These are phyloP conservation scores for Lolium multiflorum DNA, from an alignment of 176 grass and related monocot genomes.

Conservation along the genomic window DNA sequence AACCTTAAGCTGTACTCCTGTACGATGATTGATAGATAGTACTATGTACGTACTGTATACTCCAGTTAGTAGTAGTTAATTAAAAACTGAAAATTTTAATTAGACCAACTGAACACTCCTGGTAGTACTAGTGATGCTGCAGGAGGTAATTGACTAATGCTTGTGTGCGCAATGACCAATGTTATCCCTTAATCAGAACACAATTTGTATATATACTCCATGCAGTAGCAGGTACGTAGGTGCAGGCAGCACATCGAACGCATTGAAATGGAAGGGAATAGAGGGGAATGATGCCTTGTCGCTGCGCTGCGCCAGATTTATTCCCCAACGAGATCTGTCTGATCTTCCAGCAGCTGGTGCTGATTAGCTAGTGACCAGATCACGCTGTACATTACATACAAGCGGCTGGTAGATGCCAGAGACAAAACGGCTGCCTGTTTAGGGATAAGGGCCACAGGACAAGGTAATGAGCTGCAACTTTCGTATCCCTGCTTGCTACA, in stretches of 20 bases:
- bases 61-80: background rate
- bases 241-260: background rate
- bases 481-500: conserved; percentile 46
- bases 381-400: background rate
- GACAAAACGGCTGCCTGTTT: conserved; percentile 61
- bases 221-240: background rate
- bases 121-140: background rate
- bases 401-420: conserved; percentile 33
- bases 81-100: background rate
- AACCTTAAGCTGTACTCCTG: too few relatives aligned
- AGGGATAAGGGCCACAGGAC: conserved; percentile 71
- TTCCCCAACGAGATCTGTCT: background rate
- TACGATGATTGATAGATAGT: too few relatives aligned
- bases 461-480: conserved; percentile 47
- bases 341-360: background rate
- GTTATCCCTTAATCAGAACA: background rate
- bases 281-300: too few relatives aligned
- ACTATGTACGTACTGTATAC: background rate
- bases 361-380: conserved; percentile 32
- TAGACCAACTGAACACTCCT: background rate
- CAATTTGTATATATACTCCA: too few relatives aligned
- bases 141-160: background rate
- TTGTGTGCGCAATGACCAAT: background rate
- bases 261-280: background rate
- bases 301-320: background rate